phyloP scores from a whole-genome alignment of 257 asterid species.

The Cynanchum wilfordii region DNA sequence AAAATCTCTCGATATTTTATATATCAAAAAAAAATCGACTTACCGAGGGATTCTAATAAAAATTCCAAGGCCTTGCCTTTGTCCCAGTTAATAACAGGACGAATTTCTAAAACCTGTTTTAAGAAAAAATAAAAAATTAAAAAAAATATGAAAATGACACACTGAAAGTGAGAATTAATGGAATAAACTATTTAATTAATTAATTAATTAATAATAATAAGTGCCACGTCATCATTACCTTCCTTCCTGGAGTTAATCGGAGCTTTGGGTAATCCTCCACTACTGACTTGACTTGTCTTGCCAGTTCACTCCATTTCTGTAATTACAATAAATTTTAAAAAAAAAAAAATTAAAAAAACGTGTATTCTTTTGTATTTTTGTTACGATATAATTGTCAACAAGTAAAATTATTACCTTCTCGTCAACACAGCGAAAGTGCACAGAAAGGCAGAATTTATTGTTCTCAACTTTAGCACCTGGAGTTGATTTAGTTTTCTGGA shows the following conservation, averaged over 20 bases:
- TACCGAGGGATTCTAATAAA: constrained; percentile 84
- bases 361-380: too few relatives aligned
- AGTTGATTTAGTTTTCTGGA: constrained; percentile 58
- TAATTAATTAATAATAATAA: constrained; percentile 2
- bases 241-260: constrained; percentile 72
- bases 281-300: constrained; percentile 64
- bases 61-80: constrained; percentile 96
- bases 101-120: constrained; percentile 74
- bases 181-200: neutral
- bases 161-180: constrained; percentile 12
- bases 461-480: constrained; percentile 84
- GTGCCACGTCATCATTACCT: constrained; percentile 33
- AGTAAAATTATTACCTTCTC: constrained; percentile 59
- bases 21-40: constrained; percentile 13
- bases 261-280: constrained; percentile 77
- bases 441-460: constrained; percentile 84
- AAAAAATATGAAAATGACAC: constrained; percentile 13
- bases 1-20: constrained; percentile 12
- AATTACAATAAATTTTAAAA: constrained; percentile 8
- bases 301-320: constrained; percentile 87
- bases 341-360: neutral
- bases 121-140: too few relatives aligned
- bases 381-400: too few relatives aligned
- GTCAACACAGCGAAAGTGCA: constrained; percentile 86
- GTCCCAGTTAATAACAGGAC: constrained; percentile 97